A percentile compares a stretch with the other conserved stretches of the same genome.
Evolutionary conservation across 176 grass and related monocot species (phyloP).

Genomic region (Oryza meridionalis): DNA sequence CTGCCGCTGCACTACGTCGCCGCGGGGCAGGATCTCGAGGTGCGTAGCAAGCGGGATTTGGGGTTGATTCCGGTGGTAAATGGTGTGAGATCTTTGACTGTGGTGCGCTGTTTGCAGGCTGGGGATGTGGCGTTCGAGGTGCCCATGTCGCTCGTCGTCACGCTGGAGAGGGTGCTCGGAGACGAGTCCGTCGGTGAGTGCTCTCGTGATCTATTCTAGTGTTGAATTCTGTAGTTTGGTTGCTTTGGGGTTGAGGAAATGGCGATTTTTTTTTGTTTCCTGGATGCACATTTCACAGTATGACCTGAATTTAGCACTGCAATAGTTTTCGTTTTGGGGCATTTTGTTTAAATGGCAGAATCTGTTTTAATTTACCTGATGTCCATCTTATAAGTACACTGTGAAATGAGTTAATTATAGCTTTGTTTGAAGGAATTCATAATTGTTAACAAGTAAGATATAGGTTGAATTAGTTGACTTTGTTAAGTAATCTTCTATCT

Average conservation of each 20-base stretch:
- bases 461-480: not conserved
- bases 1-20: slow-evolving; percentile 67
- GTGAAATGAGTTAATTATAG: not conserved
- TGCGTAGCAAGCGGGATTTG: not conserved
- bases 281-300: not conserved
- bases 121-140: slow-evolving; percentile 89
- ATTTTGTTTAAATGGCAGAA: slow-evolving; percentile 4
- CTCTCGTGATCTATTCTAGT: not conserved
- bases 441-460: not conserved
- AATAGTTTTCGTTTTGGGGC: not conserved
- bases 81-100: slow-evolving; percentile 18
- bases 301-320: slow-evolving; percentile 18
- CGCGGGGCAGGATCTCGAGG: slow-evolving; percentile 78
- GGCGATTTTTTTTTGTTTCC: not conserved
- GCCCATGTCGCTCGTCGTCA: slow-evolving; percentile 87
- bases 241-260: not conserved
- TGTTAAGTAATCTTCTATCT: slow-evolving; percentile 6
- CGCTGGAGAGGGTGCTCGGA: slow-evolving; percentile 85
- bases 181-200: slow-evolving; percentile 88
- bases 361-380: not conserved
- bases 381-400: not conserved
- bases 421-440: not conserved
- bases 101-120: slow-evolving; percentile 49
- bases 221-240: not conserved
- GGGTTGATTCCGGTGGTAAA: slow-evolving; percentile 10